Evolutionary conservation across 768 basidiomycete species (phyloP).

Genomic region (Tephrocybe sp.): DNA sequence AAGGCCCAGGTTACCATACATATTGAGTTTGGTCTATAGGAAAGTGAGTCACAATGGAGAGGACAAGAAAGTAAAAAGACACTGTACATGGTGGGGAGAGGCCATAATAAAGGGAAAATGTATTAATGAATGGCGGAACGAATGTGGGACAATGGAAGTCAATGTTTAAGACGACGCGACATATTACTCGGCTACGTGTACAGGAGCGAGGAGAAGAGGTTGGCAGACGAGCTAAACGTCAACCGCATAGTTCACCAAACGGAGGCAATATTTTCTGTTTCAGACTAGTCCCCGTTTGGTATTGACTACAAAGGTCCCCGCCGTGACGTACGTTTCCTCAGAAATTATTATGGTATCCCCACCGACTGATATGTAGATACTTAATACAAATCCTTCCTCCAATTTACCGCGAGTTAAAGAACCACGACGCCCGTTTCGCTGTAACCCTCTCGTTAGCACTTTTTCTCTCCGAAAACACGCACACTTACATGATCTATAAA

Average conservation of each 20-base stretch:
- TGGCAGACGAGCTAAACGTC: constrained; percentile 6
- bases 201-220: constrained; percentile 1
- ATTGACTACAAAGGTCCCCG: constrained; percentile 34
- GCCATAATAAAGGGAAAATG: constrained; percentile 56
- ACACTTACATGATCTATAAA: constrained; percentile 37
- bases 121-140: constrained; percentile 39
- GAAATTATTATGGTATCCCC: constrained; percentile 15
- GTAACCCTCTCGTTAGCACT: constrained; percentile 16
- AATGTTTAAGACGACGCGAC: constrained; percentile 26
- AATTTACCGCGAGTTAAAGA: constrained; percentile 78
- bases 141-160: constrained; percentile 17
- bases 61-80: not conserved
- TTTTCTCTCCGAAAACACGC: constrained; percentile 16
- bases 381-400: constrained; percentile 12
- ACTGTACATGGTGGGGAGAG: constrained; percentile 56
- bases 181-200: constrained; percentile 17
- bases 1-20: constrained; percentile 30
- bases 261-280: constrained; percentile 34
- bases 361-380: constrained; percentile 15
- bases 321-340: constrained; percentile 16
- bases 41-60: not conserved
- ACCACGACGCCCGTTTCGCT: constrained; percentile 94
- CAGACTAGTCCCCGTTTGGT: constrained; percentile 34
- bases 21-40: constrained; percentile 40
- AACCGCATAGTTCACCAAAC: constrained; percentile 12